Conservation (phyloP, 495 filamentous ascomycete species). For the Xylaria nigripes region DNA sequence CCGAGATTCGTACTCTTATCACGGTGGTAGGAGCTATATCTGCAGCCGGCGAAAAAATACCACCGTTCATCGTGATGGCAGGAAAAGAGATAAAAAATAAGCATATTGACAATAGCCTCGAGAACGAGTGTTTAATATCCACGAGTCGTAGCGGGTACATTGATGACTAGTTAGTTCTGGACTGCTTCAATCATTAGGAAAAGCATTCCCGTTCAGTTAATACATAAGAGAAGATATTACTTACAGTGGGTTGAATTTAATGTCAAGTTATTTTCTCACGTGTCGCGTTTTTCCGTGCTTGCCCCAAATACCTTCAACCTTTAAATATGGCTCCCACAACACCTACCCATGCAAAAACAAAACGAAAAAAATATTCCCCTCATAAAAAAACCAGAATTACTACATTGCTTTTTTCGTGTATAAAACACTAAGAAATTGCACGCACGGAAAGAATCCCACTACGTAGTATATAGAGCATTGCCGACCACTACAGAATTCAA, state of each 20-base stretch:
- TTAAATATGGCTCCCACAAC: not conserved
- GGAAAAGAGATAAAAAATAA: not conserved
- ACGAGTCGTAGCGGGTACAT: not conserved
- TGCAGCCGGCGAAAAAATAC: not conserved
- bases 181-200: not conserved
- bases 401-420: not conserved
- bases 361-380: not conserved
- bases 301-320: not conserved
- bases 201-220: not conserved
- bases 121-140: not conserved
- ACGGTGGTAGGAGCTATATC: not conserved
- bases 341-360: not conserved
- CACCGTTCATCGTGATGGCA: not conserved
- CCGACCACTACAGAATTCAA: not conserved
- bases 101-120: not conserved
- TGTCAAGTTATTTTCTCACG: not conserved
- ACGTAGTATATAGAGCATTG: not conserved
- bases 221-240: not conserved
- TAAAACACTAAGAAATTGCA: not conserved
- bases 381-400: not conserved
- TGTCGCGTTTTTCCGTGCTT: not conserved
- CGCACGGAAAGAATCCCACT: not conserved
- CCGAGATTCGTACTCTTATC: not conserved
- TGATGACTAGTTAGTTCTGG: not conserved
- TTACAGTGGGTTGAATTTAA: not conserved